Evolutionary conservation across 108 stramenopile species (phyloP).

Genomic region (Cyclotella sp.): DNA sequence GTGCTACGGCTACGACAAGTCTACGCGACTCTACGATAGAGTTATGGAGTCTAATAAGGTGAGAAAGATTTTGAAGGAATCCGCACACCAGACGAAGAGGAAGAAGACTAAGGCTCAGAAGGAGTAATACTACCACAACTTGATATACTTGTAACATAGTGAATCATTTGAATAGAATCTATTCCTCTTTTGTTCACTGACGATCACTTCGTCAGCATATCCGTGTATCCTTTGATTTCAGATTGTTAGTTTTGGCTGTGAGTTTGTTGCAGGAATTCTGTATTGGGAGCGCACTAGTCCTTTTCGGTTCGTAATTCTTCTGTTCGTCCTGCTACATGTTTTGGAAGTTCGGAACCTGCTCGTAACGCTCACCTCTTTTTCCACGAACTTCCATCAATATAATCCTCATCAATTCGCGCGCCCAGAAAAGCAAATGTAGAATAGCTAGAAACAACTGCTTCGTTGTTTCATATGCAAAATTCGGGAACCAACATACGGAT

Average conservation of each 20-base stretch:
- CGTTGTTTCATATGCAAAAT: constrained; percentile 50
- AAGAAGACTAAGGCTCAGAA: constrained; percentile 1
- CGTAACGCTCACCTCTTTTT: constrained; percentile 22
- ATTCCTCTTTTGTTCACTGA: no score
- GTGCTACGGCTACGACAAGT: constrained; percentile 53
- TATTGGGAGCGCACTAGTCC: background rate
- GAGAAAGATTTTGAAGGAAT: constrained; percentile 11
- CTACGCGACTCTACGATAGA: constrained; percentile 25
- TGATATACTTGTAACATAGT: background rate
- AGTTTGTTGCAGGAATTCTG: background rate
- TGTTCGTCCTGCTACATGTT: constrained; percentile 1
- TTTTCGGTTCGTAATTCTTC: background rate
- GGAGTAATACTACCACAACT: background rate
- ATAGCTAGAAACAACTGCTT: constrained; percentile 25
- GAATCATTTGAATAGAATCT: no score
- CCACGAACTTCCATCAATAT: constrained; percentile 10
- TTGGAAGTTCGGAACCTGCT: constrained; percentile 21
- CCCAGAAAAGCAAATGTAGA: constrained; percentile 18
- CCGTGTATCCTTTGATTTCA: no score
- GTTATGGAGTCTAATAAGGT: constrained; percentile 25
- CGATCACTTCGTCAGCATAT: no score
- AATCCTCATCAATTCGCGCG: constrained; percentile 31
- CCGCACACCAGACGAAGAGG: background rate
- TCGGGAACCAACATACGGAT: constrained; percentile 44
- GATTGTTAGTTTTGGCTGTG: no score